phyloP scores from a whole-genome alignment of 495 filamentous ascomycete genomes.

The Aspergillus sclerotioniger region DNA sequence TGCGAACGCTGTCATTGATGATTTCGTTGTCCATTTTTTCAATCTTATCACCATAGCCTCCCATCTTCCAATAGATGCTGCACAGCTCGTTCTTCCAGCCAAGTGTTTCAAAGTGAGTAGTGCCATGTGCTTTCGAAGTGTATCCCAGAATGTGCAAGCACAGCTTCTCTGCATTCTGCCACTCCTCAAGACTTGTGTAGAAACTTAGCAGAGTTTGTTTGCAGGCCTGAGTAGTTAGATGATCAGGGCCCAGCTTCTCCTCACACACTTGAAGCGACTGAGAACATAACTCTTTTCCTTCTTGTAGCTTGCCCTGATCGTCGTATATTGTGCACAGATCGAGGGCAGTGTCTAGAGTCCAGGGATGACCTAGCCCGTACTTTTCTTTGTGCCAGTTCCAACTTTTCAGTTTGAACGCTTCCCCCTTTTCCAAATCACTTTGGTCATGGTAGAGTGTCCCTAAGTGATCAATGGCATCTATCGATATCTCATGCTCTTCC shows the following conservation, averaged over 20 bases:
- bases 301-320: conserved; percentile 23
- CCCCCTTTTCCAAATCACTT: conserved; percentile 5
- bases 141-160: conserved; percentile 3
- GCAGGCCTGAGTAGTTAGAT: conserved; percentile 20
- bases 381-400: conserved; percentile 11
- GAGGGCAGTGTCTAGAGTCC: conserved; percentile 8
- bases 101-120: not conserved
- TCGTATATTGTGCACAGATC: conserved; percentile 16
- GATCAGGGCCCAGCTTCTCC: conserved; percentile 19
- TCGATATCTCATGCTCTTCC: conserved; percentile 32
- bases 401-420: not conserved
- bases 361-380: conserved; percentile 13
- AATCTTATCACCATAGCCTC: not conserved
- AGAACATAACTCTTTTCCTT: conserved; percentile 35
- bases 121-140: not conserved
- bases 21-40: conserved; percentile 2
- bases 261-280: conserved; percentile 16
- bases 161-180: conserved; percentile 8
- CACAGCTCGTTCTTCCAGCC: conserved; percentile 2
- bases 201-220: conserved; percentile 5
- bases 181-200: conserved; percentile 1
- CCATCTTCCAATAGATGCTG: conserved; percentile 8
- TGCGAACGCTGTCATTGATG: conserved; percentile 2
- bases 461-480: conserved; percentile 28
- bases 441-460: conserved; percentile 3